Evolutionary conservation across 805 yeast genomes (phyloP), one percentile per base, ranked within the genome.

Genomic region (Wickerhamiella occidentalis): DNA sequence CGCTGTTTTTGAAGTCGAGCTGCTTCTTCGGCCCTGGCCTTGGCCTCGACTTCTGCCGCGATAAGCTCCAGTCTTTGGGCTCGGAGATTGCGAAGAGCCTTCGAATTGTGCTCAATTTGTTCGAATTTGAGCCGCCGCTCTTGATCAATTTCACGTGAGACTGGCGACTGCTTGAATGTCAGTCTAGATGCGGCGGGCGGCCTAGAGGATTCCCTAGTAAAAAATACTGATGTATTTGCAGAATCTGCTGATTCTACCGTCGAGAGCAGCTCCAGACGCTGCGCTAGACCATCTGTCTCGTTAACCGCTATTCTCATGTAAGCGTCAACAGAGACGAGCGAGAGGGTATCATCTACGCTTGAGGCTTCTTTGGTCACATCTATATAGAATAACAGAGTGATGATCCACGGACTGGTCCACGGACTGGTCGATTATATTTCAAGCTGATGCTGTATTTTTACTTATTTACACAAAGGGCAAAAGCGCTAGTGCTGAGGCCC

Each of bases 11-110:
- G 12, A 9, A 28, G 35, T 18, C 33, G 29, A 15, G 42, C 50
- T 37, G 42, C 52, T 15, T 17, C 36, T 12, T 42, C 53, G 38
- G 47, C 35, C 22, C 33, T 30, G 33, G 43, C 45, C 40, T 37
- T 53, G 49, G 47, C 50, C 52, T 40, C 44, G 53, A 45, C 58
- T 60, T 51, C 54, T 6, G 43, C 52, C 6, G 18, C 46, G 22
- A 46, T 38, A 12, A 19, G 26, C 49, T 42, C 26, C 12, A 38
- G 29, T 6, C 48, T 30, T 33, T 37, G 23, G 3, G 23, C 28
- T 29, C 48, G 26, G 36, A 28, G 41, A n/a, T 12, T 15, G 5
- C 48, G 40, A 35, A 45, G 43, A n/a, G 17, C 33, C 13, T 8
- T 11, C 4, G 26, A 21, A 15, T 40, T 25, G 7, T 28, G 7